phyloP scores from a whole-genome alignment of 257 asterid genomes.

The Leonotis leonurus region DNA sequence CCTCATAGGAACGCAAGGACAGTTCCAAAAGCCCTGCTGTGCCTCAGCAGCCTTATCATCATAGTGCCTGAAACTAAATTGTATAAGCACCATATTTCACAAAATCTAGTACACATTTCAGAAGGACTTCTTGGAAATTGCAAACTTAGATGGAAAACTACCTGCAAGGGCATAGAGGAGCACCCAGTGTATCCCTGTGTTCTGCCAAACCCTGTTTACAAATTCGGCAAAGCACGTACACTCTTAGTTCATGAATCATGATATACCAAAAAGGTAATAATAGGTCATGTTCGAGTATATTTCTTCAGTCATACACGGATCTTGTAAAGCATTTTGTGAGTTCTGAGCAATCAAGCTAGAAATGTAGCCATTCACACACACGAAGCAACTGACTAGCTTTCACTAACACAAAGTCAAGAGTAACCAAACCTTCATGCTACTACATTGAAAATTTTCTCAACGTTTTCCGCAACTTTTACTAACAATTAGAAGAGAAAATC shows the following conservation, averaged over 20 bases:
- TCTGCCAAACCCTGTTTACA: constrained; percentile 83
- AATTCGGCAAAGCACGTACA: constrained; percentile 7
- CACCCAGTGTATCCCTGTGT: constrained; percentile 90
- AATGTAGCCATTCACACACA: neutral
- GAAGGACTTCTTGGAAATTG: too few relatives aligned
- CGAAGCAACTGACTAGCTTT: neutral
- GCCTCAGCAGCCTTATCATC: constrained; percentile 95
- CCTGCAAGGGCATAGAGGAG: constrained; percentile 98
- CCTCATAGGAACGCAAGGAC: constrained; percentile 93
- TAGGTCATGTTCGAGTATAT: neutral
- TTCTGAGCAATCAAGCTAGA: neutral
- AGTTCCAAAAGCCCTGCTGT: constrained; percentile 89
- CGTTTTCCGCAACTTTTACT: neutral
- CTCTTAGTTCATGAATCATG: neutral
- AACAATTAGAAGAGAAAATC: too few relatives aligned
- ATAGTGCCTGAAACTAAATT: constrained; percentile 44
- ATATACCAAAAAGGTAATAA: neutral
- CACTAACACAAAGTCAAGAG: neutral
- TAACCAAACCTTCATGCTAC: neutral
- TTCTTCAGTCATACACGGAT: neutral
- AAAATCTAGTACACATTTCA: neutral
- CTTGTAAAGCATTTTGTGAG: neutral
- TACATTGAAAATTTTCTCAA: neutral
- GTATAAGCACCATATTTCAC: constrained; percentile 35
- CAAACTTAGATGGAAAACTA: constrained; percentile 18